Base-by-base conservation (phyloP, 2,329 filamentous ascomycete species). In the Rhynchosporium graminicola region DNA sequence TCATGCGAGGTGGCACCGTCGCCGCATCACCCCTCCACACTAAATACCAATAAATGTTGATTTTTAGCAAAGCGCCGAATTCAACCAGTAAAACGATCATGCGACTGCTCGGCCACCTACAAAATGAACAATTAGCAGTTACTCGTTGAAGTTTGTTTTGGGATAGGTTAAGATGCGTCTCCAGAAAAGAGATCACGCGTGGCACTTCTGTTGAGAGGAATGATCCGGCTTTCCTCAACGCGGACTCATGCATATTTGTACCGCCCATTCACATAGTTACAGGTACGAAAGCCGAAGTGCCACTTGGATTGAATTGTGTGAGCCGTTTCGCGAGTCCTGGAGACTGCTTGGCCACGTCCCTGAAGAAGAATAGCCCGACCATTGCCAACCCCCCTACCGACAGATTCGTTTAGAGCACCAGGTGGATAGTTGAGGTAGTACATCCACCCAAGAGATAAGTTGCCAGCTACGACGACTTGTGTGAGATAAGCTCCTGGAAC, bases 1-100 rank as follows among this genome's bases (percentile, higher is more conserved):
- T 50, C 64, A 78, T 71, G 12, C 75, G 73, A 13, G 72, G 72
- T 7, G 77, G 76, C 6, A 78, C 68, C 3, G 75, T 78, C 5
- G 76, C 76, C 33, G 66, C 69, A 15, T 77, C 74, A 20, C 68
- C 67, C 57, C 75, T 70, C 64, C 70, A 73, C 59, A 57, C 64
- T 78, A 75, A n/a, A 77, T 62, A 8, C 45, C 40, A 33, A 64
- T 38, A 33, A 73, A 69, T n/a, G 69, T 66, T 10, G 74, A 20
- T 20, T 20, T 20, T 62, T 26, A 62, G 58, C 33, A 73, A 70
- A 29, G 72, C 51, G 28, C 57, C 62, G 48, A 62, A 61, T 20
- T 74, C 57, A 48, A 73, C 68, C 46, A 76, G 67, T 5, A 76
- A 69, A 10, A 63, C 73, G 58, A 76, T 71, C 60, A 76, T 70